Evolutionary conservation across 345 rosid genomes (phyloP), one percentile per base, ranked within the genome.

Genomic region (Eucalyptus victrix): DNA sequence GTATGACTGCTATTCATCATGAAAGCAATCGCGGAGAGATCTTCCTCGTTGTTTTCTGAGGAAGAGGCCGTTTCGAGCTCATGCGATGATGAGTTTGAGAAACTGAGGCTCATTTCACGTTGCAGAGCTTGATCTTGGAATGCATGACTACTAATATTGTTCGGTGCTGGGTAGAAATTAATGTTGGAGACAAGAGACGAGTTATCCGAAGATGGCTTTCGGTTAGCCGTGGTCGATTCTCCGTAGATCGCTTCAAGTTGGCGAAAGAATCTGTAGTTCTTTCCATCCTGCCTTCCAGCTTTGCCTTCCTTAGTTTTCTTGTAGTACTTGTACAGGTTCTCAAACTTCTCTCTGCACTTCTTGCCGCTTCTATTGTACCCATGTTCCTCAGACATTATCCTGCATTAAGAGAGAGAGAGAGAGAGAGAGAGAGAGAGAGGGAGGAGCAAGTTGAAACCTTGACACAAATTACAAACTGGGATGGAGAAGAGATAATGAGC

Each of bases 221-320:
- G 86, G 87, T 37, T 83, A 86, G 44, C 65, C 16, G 90, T 89
- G 89, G 88, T 90, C 87, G 91, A 89, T 50, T 91, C 94, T 45
- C 94, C 94, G 9, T 92, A 94, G 49, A 95, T 92, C 49, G 95
- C 95, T 90, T 95, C 96, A 44, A 95, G 95, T 62, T 95, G 96
- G 69, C 94, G 93, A 89, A 93, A 95, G 88, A 94, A 95, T 72
- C 95, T 92, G 86, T 95, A 95, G 85, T 95, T 91, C 89, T 95
- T 95, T 37, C 96, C 96, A 80, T 94, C 95, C 88, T 93, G 96
- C 83, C 96, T 92, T 26, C 94, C 94, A 47, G 95, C 92, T 90
- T 94, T 94, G 49, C 95, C 95, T 87, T 93, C 95, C 91, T 93
- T 95, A 40, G 96, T 95, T 90, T 94, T 95, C 94, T 95, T 95